A percentile compares a stretch with the other conserved stretches of the same genome.
Evolutionary conservation across 140 eudicot genomes (phyloP).

Genomic region (Senecio squalidus): DNA sequence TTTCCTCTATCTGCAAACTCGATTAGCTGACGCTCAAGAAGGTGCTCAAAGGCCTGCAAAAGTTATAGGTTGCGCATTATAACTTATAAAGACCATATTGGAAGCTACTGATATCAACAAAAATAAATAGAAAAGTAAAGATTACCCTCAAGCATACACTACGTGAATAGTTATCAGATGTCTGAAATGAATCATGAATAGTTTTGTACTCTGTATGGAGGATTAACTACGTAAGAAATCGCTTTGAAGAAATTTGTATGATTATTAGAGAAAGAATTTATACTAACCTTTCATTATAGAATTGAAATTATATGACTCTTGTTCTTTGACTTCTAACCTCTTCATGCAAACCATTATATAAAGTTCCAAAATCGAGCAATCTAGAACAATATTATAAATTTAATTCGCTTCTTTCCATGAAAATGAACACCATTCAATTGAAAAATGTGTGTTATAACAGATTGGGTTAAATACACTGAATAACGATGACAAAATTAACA

Average conservation of each 20-base stretch:
- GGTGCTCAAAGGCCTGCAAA: slow-evolving; percentile 98
- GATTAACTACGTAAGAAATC: not conserved
- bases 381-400: slow-evolving; percentile 31
- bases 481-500: no score
- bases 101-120: not conserved
- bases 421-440: no score
- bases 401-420: no score
- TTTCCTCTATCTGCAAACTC: slow-evolving; percentile 67
- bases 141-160: slow-evolving; percentile 80
- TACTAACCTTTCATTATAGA: slow-evolving; percentile 79
- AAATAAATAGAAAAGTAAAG: not conserved
- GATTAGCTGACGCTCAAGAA: slow-evolving; percentile 58
- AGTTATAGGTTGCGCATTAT: not conserved
- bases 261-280: not conserved
- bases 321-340: slow-evolving; percentile 78
- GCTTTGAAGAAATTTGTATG: not conserved
- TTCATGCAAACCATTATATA: slow-evolving; percentile 91
- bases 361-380: slow-evolving; percentile 83
- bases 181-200: slow-evolving; percentile 59
- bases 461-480: no score
- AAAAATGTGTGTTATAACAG: no score
- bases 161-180: slow-evolving; percentile 61
- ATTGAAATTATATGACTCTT: slow-evolving; percentile 66
- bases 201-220: slow-evolving; percentile 67
- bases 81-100: not conserved